Evolutionary conservation across 2,329 filamentous ascomycete species (phyloP).

Genomic region (Thielaviopsis ethacetica): DNA sequence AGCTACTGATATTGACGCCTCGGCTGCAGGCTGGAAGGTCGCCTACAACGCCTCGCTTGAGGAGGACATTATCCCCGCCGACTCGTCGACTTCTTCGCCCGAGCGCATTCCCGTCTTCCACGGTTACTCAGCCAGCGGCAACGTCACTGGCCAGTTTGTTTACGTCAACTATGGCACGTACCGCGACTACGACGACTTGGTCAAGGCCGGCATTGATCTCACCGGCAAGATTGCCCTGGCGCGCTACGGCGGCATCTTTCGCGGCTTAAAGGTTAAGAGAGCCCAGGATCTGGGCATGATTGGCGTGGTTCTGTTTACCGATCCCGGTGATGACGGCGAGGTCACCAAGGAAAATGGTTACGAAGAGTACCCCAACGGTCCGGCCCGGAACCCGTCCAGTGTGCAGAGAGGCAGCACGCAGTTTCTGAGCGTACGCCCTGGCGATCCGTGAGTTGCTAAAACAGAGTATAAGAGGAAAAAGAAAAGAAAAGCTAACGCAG

Average conservation of each 20-base stretch:
- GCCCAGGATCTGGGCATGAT: slow-evolving; percentile 83
- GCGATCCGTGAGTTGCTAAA: slow-evolving; percentile 41
- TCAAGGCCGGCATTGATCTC: slow-evolving; percentile 57
- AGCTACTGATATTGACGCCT: slow-evolving; percentile 17
- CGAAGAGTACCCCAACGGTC: slow-evolving; percentile 66
- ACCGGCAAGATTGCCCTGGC: slow-evolving; percentile 74
- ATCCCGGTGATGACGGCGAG: slow-evolving; percentile 77
- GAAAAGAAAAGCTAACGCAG: no score
- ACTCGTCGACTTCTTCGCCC: slow-evolving; percentile 56
- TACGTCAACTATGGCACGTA: slow-evolving; percentile 88
- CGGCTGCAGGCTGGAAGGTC: slow-evolving; percentile 35
- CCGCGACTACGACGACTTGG: slow-evolving; percentile 67
- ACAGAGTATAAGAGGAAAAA: no score
- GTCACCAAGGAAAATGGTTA: slow-evolving; percentile 70
- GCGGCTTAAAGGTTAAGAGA: slow-evolving; percentile 82
- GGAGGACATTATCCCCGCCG: slow-evolving; percentile 72
- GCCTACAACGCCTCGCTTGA: slow-evolving; percentile 66
- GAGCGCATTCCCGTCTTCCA: slow-evolving; percentile 81
- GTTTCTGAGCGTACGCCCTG: slow-evolving; percentile 53
- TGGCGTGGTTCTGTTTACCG: slow-evolving; percentile 69
- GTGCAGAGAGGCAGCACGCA: slow-evolving; percentile 81
- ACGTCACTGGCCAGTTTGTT: slow-evolving; percentile 75
- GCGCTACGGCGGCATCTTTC: slow-evolving; percentile 74
- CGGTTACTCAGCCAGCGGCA: slow-evolving; percentile 82
- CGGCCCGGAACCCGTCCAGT: slow-evolving; percentile 71